These are phyloP conservation scores for Phylloporus rhodoxanthus DNA, from an alignment of 768 basidiomycete species.

Conservation along the genomic window DNA sequence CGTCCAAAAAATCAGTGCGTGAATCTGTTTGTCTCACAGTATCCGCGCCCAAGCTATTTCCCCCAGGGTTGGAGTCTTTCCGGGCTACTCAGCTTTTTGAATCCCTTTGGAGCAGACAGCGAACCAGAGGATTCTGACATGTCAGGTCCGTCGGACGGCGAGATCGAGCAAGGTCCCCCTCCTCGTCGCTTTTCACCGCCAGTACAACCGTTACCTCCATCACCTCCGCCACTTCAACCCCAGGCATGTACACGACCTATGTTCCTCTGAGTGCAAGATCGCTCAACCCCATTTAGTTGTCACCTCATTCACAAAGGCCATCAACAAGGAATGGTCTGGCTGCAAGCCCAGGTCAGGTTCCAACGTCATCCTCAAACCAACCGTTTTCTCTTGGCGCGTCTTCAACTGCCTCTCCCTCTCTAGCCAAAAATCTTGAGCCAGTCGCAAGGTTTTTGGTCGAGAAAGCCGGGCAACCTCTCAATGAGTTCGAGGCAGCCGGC, in stretches of 20 bases:
- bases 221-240: conserved; percentile 18
- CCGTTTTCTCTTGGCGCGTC: conserved; percentile 18
- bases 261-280: conserved; percentile 15
- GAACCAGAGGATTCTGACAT: conserved; percentile 21
- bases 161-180: conserved; percentile 26
- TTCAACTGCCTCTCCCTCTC: conserved; percentile 17
- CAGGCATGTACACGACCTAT: conserved; percentile 24
- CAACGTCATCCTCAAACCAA: conserved; percentile 10
- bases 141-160: conserved; percentile 19
- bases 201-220: conserved; percentile 17
- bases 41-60: conserved; percentile 11
- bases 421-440: conserved; percentile 42
- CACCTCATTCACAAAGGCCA: conserved; percentile 15
- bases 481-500: conserved; percentile 47
- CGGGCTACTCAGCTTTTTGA: conserved; percentile 45
- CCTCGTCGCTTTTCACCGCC: conserved; percentile 23
- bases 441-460: conserved; percentile 45
- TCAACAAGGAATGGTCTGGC: conserved; percentile 13
- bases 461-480: conserved; percentile 44
- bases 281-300: conserved; percentile 23
- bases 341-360: conserved; percentile 8
- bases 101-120: conserved; percentile 35
- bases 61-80: conserved; percentile 47
- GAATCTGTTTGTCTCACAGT: not conserved
- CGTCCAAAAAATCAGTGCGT: conserved; percentile 46